These are phyloP conservation scores for Botrytis squamosa DNA, from an alignment of 2,329 filamentous ascomycete genomes.

Conservation along the genomic window DNA sequence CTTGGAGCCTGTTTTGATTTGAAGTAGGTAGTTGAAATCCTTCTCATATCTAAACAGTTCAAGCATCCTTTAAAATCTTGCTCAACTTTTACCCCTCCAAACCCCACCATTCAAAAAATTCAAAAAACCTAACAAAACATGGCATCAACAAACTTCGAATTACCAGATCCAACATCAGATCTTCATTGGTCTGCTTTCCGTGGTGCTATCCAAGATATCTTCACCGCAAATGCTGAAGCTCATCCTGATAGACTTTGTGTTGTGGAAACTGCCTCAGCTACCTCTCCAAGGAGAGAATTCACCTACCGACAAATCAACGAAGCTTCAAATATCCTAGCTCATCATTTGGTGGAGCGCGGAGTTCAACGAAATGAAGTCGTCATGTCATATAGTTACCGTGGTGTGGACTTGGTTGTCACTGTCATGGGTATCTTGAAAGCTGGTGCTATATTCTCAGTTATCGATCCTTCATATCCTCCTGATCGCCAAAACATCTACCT, in stretches of 20 bases:
- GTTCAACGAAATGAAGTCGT: constrained; percentile 80
- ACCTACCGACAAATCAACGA: constrained; percentile 86
- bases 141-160: constrained; percentile 25
- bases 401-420: constrained; percentile 73
- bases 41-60: constrained; percentile 9
- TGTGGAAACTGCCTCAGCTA: constrained; percentile 58
- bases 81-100: constrained; percentile 14
- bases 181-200: constrained; percentile 59
- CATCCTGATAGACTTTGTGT: constrained; percentile 67
- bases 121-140: constrained; percentile 22
- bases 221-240: constrained; percentile 56
- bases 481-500: constrained; percentile 80
- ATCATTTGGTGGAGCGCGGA: constrained; percentile 73
- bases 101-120: constrained; percentile 8
- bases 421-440: constrained; percentile 71
- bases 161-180: constrained; percentile 57
- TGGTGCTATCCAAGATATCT: constrained; percentile 60
- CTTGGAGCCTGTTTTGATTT: constrained; percentile 10
- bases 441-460: constrained; percentile 61
- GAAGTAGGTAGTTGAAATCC: constrained; percentile 19
- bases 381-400: constrained; percentile 85
- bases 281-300: constrained; percentile 62
- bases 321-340: constrained; percentile 74
- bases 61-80: constrained; percentile 11
- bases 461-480: constrained; percentile 82